Conservation (phyloP, 2,329 filamentous ascomycete species). For the Aspergillus versicolor region DNA sequence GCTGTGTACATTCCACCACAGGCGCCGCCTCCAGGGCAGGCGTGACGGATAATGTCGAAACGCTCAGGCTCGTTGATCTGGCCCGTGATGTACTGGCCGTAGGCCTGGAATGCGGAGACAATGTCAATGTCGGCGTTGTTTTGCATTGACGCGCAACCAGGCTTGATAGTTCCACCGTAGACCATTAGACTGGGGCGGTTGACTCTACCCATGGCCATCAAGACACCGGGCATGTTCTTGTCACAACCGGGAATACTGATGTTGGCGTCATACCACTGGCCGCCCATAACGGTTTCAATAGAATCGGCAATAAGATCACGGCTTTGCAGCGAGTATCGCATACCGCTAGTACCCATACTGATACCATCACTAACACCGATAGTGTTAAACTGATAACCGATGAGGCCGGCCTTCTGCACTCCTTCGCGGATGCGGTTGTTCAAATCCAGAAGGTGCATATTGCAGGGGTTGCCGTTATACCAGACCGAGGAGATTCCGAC, state of each 20-base stretch:
- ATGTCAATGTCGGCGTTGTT: constrained; percentile 81
- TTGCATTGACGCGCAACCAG: constrained; percentile 77
- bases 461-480: constrained; percentile 98
- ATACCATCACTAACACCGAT: constrained; percentile 97
- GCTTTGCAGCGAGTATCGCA: constrained; percentile 93
- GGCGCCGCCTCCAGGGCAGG: constrained; percentile 79
- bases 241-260: constrained; percentile 96
- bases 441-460: constrained; percentile 95
- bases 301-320: constrained; percentile 96
- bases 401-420: constrained; percentile 72
- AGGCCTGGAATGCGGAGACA: constrained; percentile 95
- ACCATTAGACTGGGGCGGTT: constrained; percentile 97
- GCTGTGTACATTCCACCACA: constrained; percentile 85
- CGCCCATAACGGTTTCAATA: constrained; percentile 98
- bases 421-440: constrained; percentile 74
- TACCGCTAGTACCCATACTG: constrained; percentile 96
- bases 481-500: constrained; percentile 97
- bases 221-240: constrained; percentile 97
- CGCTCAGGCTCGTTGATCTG: constrained; percentile 88
- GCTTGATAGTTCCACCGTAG: constrained; percentile 91
- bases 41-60: constrained; percentile 91
- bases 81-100: constrained; percentile 89
- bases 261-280: constrained; percentile 98
- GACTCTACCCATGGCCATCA: constrained; percentile 91
- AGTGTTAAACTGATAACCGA: constrained; percentile 98